Evolutionary conservation across 352 stramenopile species (phyloP), one percentile per base, ranked within the genome.

Genomic region (Blastocystis hominis): DNA sequence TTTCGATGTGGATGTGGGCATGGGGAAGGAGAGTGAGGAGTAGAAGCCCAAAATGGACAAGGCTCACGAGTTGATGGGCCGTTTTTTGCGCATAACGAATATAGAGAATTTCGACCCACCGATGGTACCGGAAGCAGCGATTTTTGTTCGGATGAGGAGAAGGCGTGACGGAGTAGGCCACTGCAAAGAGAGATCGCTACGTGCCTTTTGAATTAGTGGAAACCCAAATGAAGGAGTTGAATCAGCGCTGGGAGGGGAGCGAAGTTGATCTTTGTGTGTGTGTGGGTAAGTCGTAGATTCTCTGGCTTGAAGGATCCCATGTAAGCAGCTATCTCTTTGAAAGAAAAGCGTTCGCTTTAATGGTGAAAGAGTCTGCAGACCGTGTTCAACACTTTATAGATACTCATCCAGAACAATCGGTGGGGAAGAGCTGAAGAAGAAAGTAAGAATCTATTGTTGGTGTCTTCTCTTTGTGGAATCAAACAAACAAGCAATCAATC

Each of bases 11-110:
- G 63, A 76, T 75, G 76, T 86, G 20, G 13, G 4, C 50, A 20
- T 86, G 30, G 4, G 2, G 38, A 59, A 24, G n/a, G 6, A 6
- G 13, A 36, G 30, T 50, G 20, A 86, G 54, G 36, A 1, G 24
- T 86, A 86, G 59, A 76, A 86, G 40, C 20, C 17, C 13, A 76
- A 86, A n/a, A 86, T 86, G 59, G 76, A 86, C 30, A 86, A 76
- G 44, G 63, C 76, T 7, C 76, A 86, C 61, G 59, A 86, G 50
- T 75, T 86, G 24, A 86, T 86, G 76, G 63, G 59, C 2, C 59
- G 63, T 24, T 86, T 86, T 44, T 30, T 86, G 17, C n/a, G 42
- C 34, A 53, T 86, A 9, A 86, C 76, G 4, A 61, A 86, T 66
- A 76, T 86, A 9, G 76, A 86, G n/a, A 70, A 68, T 20, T 86